Percentiles rank a stretch among this genome's conserved stretches.
phyloP scores from a whole-genome alignment of 495 filamentous ascomycete genomes.

The Sabuloglossum arenarium region DNA sequence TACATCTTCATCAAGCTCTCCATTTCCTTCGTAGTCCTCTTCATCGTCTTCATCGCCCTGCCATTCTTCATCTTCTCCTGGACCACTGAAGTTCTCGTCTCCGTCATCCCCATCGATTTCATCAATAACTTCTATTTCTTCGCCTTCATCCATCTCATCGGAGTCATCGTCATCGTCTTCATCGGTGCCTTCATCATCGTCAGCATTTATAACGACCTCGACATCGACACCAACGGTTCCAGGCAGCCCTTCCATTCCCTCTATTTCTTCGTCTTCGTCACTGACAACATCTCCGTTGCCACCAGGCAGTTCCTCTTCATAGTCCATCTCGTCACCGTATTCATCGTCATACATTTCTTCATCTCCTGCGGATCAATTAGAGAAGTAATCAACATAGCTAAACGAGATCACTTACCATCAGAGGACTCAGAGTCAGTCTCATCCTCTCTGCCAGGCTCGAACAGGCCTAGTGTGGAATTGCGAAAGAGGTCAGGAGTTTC shows the following conservation, averaged over 20 bases:
- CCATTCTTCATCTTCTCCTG: constrained; percentile 37
- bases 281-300: constrained; percentile 73
- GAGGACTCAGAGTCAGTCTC: constrained; percentile 44
- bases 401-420: constrained; percentile 26
- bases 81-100: constrained; percentile 41
- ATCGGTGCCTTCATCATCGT: constrained; percentile 26
- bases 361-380: constrained; percentile 20
- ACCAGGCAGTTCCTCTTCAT: constrained; percentile 57
- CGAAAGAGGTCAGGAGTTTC: constrained; percentile 95
- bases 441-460: constrained; percentile 65
- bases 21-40: constrained; percentile 23
- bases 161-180: constrained; percentile 19
- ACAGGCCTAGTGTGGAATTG: constrained; percentile 87
- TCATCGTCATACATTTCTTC: constrained; percentile 77
- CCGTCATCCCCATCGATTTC: constrained; percentile 35
- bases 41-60: constrained; percentile 40
- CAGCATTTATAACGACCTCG: constrained; percentile 66
- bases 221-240: constrained; percentile 60
- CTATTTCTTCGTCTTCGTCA: constrained; percentile 72
- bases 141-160: constrained; percentile 28
- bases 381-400: background rate
- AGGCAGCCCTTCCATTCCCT: constrained; percentile 65
- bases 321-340: constrained; percentile 78
- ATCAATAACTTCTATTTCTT: constrained; percentile 38
- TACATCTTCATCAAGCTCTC: constrained; percentile 7